phyloP scores from a whole-genome alignment of 345 rosid species.

The Orychophragmus violaceus region DNA sequence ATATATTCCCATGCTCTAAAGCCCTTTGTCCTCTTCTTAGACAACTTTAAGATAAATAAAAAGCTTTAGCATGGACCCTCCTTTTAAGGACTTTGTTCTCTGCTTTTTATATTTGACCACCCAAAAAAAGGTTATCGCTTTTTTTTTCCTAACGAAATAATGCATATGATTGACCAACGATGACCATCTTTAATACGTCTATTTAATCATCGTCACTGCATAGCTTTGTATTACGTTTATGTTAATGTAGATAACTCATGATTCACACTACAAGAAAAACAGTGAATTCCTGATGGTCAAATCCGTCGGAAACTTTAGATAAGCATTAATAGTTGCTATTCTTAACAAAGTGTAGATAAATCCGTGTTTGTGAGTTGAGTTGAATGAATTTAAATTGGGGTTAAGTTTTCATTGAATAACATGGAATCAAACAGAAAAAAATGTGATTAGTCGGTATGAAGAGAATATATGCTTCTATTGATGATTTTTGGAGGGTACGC shows the following conservation, averaged over 20 bases:
- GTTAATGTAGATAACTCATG: neutral
- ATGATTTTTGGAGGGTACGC: neutral
- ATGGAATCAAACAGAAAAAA: no score
- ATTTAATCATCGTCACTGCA: slow-evolving; percentile 5
- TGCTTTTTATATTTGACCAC: slow-evolving; percentile 25
- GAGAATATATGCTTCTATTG: neutral
- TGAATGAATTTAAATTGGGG: neutral
- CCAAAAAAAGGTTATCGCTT: neutral
- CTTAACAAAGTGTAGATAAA: neutral
- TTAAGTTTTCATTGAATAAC: neutral
- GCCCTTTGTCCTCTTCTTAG: slow-evolving; percentile 49
- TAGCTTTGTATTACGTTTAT: neutral
- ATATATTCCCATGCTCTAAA: slow-evolving; percentile 48
- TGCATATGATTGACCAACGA: slow-evolving; percentile 19
- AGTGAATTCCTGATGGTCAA: no score
- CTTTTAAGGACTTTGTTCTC: slow-evolving; percentile 39
- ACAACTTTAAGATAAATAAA: slow-evolving; percentile 31
- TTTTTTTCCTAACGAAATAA: neutral
- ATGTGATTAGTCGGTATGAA: neutral
- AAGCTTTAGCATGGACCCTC: slow-evolving; percentile 34
- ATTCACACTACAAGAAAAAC: no score
- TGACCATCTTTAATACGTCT: slow-evolving; percentile 17
- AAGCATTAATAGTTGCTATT: neutral
- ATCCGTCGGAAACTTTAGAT: neutral
- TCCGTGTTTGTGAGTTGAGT: neutral